Percentiles rank a stretch among this genome's conserved stretches.
Evolutionary conservation across 768 basidiomycete species (phyloP).

Genomic region (Hygrophorus pudorinus): DNA sequence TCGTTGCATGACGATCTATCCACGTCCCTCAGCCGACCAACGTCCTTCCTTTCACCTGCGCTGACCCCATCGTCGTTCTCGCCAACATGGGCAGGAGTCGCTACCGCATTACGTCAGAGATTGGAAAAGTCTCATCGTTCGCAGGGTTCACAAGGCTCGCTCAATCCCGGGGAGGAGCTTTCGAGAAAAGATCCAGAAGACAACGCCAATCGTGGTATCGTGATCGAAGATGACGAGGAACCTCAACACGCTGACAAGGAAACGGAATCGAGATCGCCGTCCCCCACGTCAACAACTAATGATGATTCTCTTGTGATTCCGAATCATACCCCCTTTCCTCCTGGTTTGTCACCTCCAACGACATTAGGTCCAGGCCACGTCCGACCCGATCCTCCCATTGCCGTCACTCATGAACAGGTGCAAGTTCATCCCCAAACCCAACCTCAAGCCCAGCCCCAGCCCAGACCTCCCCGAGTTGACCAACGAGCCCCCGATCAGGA

Average conservation of each 20-base stretch:
- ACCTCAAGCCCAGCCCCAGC: slow-evolving; percentile 10
- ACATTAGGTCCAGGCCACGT: neutral
- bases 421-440: too few species aligned
- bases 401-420: neutral
- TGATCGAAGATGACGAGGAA: slow-evolving; percentile 35
- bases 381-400: slow-evolving; percentile 7
- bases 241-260: neutral
- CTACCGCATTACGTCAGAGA: slow-evolving; percentile 21
- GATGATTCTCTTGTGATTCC: too few species aligned
- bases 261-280: neutral
- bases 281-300: slow-evolving; percentile 6
- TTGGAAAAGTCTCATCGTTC: slow-evolving; percentile 20
- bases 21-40: slow-evolving; percentile 20
- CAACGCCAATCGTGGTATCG: slow-evolving; percentile 21
- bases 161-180: slow-evolving; percentile 6
- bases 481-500: slow-evolving; percentile 19
- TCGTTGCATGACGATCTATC: slow-evolving; percentile 31
- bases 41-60: slow-evolving; percentile 7
- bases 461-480: slow-evolving; percentile 23
- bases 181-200: slow-evolving; percentile 5
- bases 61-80: slow-evolving; percentile 9
- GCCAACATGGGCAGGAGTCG: slow-evolving; percentile 8
- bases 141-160: slow-evolving; percentile 8
- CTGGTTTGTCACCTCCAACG: too few species aligned
- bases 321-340: too few species aligned